Percentiles rank a stretch among this genome's conserved stretches.
Evolutionary conservation across 495 filamentous ascomycete genomes (phyloP).

Genomic region (Terfezia claveryi): DNA sequence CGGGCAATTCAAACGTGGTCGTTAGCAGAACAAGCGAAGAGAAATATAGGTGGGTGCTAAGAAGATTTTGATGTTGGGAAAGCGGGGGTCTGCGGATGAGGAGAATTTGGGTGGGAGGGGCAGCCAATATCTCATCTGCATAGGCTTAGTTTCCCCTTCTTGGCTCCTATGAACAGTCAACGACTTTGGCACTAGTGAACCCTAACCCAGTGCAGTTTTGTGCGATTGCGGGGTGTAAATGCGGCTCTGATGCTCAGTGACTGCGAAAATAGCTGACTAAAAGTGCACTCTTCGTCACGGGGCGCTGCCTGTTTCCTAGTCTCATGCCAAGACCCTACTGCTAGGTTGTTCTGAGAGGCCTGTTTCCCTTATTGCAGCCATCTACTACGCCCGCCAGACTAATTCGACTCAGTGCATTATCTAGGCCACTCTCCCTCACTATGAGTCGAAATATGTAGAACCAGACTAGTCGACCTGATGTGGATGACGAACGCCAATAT

Average conservation of each 20-base stretch:
- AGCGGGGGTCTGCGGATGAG: not conserved
- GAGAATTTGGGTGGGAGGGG: conserved; percentile 9
- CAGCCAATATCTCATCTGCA: not conserved
- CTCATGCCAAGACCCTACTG: no score
- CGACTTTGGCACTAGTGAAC: not conserved
- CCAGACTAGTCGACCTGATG: no score
- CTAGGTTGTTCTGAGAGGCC: no score
- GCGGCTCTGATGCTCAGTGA: not conserved
- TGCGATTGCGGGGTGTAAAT: not conserved
- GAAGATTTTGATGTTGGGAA: not conserved
- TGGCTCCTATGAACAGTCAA: not conserved
- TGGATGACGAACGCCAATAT: no score
- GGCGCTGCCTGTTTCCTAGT: no score
- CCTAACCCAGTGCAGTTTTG: not conserved
- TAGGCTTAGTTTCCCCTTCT: not conserved
- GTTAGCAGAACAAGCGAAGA: conserved; percentile 16
- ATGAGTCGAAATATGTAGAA: no score
- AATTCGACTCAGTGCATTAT: no score
- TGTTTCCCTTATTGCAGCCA: no score
- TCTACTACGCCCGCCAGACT: no score
- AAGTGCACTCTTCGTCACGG: no score
- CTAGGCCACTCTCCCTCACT: no score
- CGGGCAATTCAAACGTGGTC: not conserved
- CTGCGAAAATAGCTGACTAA: not conserved
- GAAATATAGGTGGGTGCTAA: conserved; percentile 20